Base-by-base conservation (phyloP, 495 filamentous ascomycete species). In the Trichocladium antarcticum region DNA sequence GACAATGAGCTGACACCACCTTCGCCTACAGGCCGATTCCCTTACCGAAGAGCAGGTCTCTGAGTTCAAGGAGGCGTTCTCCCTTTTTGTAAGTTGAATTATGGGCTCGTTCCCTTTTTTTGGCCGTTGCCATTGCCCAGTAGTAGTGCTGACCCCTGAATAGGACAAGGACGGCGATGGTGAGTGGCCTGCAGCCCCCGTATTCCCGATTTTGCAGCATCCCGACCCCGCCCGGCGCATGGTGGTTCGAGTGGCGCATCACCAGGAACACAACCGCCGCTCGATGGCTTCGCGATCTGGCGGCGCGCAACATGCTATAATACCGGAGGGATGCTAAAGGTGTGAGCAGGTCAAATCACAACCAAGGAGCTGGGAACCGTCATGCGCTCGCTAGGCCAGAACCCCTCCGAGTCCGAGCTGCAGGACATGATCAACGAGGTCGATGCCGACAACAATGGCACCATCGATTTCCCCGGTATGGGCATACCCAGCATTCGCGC, bases 391-490 rank as follows among this genome's bases (percentile, higher is more conserved):
- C 81, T 98, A 50, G 92, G 92, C 71, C 93, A 98, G 73, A 98
- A 97, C 75, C 92, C 93, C 50, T 95, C 88, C 62, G 90, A 97
- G 75, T 95, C 89, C 46, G 92, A 98, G 72, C 76, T 98, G 55
- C 93, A 97, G 73, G 93, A 97, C 67, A 97, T 98, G 92, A 97
- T 98, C 76, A 96, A 97, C 75, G 93, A 97, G 75, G 93, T 98
- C 49, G 92, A 98, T 62, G 89, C 92, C 63, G 90, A 97, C 74
- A 97, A 96, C 80, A 98, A 97, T 65, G 92, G 92, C 71, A 97
- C 92, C 54, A 98, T 98, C 59, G 93, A 98, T 69, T 98, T 98
- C 71, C 90, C 90, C 60, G 89, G 89, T 95, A 82, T 49, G 74
- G 6, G 20, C 36, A 47, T 37, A 17, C 11, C 28, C 19, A 17